phyloP scores from a whole-genome alignment of 1,284 basidiomycete genomes.

The Singerocomus inundabilis region DNA sequence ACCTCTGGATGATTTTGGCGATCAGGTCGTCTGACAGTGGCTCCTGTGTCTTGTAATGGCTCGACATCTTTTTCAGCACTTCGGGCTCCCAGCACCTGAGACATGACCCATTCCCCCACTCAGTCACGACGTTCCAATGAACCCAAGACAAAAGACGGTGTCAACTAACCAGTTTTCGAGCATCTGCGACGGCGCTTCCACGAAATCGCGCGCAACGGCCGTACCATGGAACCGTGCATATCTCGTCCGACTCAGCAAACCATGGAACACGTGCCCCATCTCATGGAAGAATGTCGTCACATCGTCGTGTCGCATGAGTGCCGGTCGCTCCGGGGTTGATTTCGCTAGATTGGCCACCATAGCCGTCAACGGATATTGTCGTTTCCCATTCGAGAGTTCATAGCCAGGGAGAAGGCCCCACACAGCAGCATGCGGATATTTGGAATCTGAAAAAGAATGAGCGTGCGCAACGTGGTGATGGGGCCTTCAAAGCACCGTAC shows the following conservation, averaged over 20 bases:
- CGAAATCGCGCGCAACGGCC: slow-evolving; percentile 77
- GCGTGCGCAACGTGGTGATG: neutral
- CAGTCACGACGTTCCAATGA: neutral
- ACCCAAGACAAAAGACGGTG: neutral
- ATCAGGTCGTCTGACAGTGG: slow-evolving; percentile 72
- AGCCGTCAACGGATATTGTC: slow-evolving; percentile 70
- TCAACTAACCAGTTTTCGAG: slow-evolving; percentile 77
- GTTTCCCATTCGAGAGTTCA: slow-evolving; percentile 47
- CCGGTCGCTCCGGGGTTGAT: slow-evolving; percentile 73
- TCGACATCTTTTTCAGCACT: slow-evolving; percentile 66
- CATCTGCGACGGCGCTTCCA: slow-evolving; percentile 88
- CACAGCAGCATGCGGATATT: slow-evolving; percentile 85
- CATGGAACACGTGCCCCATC: slow-evolving; percentile 89
- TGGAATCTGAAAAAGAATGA: slow-evolving; percentile 48
- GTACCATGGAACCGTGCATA: slow-evolving; percentile 81
- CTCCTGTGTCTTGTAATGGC: slow-evolving; percentile 73
- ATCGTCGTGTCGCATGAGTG: slow-evolving; percentile 80
- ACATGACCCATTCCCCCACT: neutral
- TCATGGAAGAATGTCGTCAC: slow-evolving; percentile 82
- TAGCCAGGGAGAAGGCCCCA: slow-evolving; percentile 74
- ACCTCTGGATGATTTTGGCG: slow-evolving; percentile 77
- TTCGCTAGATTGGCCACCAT: slow-evolving; percentile 91
- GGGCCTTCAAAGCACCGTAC: slow-evolving; percentile 36
- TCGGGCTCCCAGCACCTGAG: slow-evolving; percentile 74
- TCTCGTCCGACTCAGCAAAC: slow-evolving; percentile 68